Base-by-base conservation (phyloP, 2,329 filamentous ascomycete species). In the Cytospora piceae region DNA sequence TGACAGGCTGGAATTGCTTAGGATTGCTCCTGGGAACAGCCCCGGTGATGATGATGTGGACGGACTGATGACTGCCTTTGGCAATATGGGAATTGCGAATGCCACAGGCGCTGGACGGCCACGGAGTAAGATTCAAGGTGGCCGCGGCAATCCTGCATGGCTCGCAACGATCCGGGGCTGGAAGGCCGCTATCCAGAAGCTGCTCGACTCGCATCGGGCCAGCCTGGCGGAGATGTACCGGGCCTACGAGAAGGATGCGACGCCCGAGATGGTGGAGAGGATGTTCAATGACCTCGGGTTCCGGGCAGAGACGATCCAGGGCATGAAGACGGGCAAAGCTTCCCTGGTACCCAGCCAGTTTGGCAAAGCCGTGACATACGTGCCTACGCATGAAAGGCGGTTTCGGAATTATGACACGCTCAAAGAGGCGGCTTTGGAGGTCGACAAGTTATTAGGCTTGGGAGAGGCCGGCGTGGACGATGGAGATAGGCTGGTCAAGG, bases 361-460 rank as follows among this genome's bases (percentile, higher is more conserved):
- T 71, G 55, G 72, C 66, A 58, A 49, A 20, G 63, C 53, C 14
- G 4, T 31, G 11, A 15, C 2, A 64, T 79, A 74, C 79, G 82
- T 71, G 76, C 77, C 53, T 66, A 77, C 71, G 34, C 83, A 82
- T 64, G 80, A 81, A 66, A 78, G 82, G 52, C 78, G 81, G 1
- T 83, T 83, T 56, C 74, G 78, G 31, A 80, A 82, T 62, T 83
- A 80, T 63, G 81, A 83, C 55, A 76, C 73, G 53, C 71, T 82
- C 9, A 79, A 77, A 64, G 74, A 76, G 52, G 81, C 83, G 39
- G 63, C 83, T 14, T 71, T 69, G 14, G 76, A 78, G 0, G 71
- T 81, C 5, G 74, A 76, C 6, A 74, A 75, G n/a, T 72, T 83
- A 0, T 72, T 83, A 2, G 76, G 79, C 20, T 71, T 75, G 1